These are phyloP conservation scores for Aspergillus intermedius DNA, from an alignment of 2,329 filamentous ascomycete species.

Conservation along the genomic window DNA sequence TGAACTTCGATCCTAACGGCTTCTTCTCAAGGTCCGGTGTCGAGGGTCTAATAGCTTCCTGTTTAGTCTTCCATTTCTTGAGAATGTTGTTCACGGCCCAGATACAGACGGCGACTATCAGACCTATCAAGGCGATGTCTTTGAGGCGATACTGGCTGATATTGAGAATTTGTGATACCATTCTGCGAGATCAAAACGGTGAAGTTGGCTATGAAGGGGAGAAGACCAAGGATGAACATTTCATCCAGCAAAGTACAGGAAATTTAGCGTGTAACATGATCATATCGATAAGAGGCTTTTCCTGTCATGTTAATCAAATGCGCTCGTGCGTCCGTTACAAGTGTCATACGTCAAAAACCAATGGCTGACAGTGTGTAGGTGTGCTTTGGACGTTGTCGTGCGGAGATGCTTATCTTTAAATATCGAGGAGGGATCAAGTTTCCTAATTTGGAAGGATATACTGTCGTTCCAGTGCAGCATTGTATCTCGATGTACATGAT, in stretches of 20 bases:
- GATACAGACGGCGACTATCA: slow-evolving; percentile 24
- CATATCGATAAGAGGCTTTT: slow-evolving; percentile 6
- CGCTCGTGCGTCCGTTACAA: slow-evolving; percentile 8
- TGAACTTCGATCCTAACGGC: slow-evolving; percentile 21
- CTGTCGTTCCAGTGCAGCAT: too few species aligned
- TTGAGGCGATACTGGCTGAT: slow-evolving; percentile 11
- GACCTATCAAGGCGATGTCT: slow-evolving; percentile 23
- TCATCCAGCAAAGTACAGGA: neutral
- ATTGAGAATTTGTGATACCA: neutral
- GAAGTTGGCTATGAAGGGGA: neutral
- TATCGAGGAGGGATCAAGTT: neutral
- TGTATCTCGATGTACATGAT: neutral
- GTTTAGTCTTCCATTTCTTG: slow-evolving; percentile 19
- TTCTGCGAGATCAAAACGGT: neutral
- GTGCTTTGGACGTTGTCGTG: neutral
- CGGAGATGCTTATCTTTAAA: neutral
- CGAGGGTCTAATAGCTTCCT: slow-evolving; percentile 11
- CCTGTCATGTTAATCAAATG: slow-evolving; percentile 25
- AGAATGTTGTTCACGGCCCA: slow-evolving; percentile 23
- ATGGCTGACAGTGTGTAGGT: too few species aligned
- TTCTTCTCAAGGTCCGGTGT: slow-evolving; percentile 45
- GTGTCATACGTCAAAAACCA: neutral
- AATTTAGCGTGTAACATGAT: neutral
- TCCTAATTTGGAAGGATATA: neutral
- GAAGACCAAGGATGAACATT: neutral